phyloP scores from a whole-genome alignment of 1,139 yeast species.

The Petasospora fabianii region DNA sequence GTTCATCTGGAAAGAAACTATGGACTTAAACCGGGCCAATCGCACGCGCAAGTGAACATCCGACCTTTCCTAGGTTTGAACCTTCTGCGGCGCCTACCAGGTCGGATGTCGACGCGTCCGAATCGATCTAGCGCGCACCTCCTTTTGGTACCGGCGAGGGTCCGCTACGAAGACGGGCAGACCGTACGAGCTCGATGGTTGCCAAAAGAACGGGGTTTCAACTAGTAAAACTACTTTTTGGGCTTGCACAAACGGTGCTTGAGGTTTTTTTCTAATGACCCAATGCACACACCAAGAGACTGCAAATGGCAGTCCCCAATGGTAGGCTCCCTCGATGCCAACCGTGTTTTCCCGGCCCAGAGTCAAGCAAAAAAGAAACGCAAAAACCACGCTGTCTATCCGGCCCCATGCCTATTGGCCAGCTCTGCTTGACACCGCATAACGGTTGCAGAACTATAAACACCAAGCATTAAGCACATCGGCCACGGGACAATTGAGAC shows the following conservation, averaged over 20 bases:
- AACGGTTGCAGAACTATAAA: background rate
- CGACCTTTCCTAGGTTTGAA: too few relatives aligned
- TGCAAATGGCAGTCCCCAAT: background rate
- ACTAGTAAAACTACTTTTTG: too few relatives aligned
- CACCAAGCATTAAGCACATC: background rate
- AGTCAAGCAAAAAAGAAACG: background rate
- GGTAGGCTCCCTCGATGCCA: background rate
- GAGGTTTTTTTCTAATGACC: too few relatives aligned
- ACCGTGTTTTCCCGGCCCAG: constrained; percentile 5
- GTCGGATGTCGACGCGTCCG: constrained; percentile 1
- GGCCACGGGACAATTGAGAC: too few relatives aligned
- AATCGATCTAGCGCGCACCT: constrained; percentile 2
- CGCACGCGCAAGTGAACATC: too few relatives aligned
- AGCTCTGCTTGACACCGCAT: background rate
- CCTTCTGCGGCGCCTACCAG: constrained; percentile 1
- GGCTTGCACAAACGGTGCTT: too few relatives aligned
- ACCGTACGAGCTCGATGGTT: too few relatives aligned
- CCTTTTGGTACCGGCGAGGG: background rate
- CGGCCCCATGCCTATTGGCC: background rate
- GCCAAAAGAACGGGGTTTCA: too few relatives aligned
- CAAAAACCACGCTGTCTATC: background rate
- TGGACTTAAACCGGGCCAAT: too few relatives aligned
- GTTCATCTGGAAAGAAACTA: too few relatives aligned
- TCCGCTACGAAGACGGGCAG: background rate
- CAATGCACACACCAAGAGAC: too few relatives aligned